These are phyloP conservation scores for Talaromyces borbonicus DNA, from an alignment of 495 filamentous ascomycete genomes.

Conservation along the genomic window DNA sequence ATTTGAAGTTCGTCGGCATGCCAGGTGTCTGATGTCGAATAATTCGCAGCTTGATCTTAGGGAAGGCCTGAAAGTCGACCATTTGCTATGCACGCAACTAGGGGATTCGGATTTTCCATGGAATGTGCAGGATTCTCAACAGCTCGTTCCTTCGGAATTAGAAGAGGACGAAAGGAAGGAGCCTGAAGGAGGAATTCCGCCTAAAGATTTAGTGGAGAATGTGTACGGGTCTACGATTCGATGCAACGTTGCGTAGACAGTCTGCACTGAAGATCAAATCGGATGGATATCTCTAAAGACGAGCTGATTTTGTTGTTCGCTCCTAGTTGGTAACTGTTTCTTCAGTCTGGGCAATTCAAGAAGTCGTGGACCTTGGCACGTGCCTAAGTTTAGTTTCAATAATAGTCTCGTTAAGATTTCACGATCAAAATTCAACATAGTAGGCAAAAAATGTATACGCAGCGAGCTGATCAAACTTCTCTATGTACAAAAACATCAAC, in stretches of 20 bases:
- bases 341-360: background rate
- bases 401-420: too few species aligned
- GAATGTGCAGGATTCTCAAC: conserved; percentile 7
- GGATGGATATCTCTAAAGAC: too few species aligned
- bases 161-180: background rate
- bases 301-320: background rate
- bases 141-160: background rate
- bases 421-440: too few species aligned
- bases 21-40: conserved; percentile 15
- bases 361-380: background rate
- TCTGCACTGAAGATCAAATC: too few species aligned
- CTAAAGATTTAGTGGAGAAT: background rate
- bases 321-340: background rate
- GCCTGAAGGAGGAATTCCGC: background rate
- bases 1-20: conserved; percentile 13
- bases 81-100: conserved; percentile 28
- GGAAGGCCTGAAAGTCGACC: conserved; percentile 4
- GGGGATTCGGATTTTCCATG: conserved; percentile 22
- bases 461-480: conserved; percentile 1
- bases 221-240: background rate
- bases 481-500: conserved; percentile 2
- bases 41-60: conserved; percentile 7
- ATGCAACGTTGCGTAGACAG: too few species aligned
- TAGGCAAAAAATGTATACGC: background rate
- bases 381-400: too few species aligned